Evolutionary conservation across 2,329 filamentous ascomycete species (phyloP).

Genomic region (Alternaria ethzedia): DNA sequence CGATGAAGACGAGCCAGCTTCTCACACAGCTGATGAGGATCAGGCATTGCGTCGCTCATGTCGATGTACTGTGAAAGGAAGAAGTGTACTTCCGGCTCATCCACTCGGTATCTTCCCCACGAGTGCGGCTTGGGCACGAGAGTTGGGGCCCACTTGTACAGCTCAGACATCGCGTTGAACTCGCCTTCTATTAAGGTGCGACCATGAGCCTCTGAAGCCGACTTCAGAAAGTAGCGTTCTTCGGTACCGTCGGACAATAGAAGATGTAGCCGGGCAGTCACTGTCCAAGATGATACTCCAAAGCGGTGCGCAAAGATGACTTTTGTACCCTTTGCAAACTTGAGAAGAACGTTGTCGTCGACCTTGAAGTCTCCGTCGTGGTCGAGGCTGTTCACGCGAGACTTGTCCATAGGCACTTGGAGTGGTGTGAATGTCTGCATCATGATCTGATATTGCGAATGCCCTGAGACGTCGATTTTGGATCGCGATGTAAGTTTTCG

Average conservation of each 20-base stretch:
- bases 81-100: not conserved
- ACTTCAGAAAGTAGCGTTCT: not conserved
- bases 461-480: not conserved
- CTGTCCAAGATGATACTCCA: not conserved
- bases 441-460: not conserved
- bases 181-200: not conserved
- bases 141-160: not conserved
- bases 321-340: not conserved
- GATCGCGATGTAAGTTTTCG: not conserved
- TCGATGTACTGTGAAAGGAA: not conserved
- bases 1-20: not conserved
- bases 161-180: not conserved
- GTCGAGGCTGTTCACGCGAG: not conserved
- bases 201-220: not conserved
- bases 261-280: not conserved
- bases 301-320: not conserved
- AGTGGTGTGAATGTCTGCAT: not conserved
- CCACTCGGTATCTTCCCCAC: not conserved
- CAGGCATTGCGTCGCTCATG: not conserved
- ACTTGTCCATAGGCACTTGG: not conserved
- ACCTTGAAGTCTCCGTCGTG: not conserved
- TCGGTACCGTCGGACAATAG: not conserved
- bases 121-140: not conserved
- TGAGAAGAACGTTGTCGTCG: not conserved
- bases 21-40: not conserved